These are phyloP conservation scores for Lecanicillium sp. DNA, from an alignment of 2,329 filamentous ascomycete genomes.

Conservation along the genomic window DNA sequence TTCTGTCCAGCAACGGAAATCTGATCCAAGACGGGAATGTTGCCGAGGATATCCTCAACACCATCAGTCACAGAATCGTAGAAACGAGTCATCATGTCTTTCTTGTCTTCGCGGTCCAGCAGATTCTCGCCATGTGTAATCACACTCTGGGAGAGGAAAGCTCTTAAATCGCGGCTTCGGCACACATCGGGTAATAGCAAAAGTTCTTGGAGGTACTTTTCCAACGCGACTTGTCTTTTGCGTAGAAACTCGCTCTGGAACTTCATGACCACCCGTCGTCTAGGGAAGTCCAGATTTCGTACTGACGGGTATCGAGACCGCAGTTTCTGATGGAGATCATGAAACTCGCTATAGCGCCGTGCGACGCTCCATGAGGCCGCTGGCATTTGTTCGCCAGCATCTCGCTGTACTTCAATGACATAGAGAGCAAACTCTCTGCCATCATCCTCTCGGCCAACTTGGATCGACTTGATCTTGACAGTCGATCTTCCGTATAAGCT, in stretches of 20 bases:
- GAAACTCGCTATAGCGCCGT: constrained; percentile 94
- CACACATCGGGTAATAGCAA: constrained; percentile 88
- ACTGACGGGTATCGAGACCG: constrained; percentile 81
- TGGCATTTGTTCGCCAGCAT: constrained; percentile 91
- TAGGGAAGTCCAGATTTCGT: constrained; percentile 82
- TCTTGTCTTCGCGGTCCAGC: constrained; percentile 57
- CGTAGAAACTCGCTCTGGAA: constrained; percentile 92
- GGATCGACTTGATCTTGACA: constrained; percentile 84
- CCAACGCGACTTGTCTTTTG: constrained; percentile 75
- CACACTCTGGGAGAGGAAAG: constrained; percentile 86
- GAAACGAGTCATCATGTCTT: constrained; percentile 85
- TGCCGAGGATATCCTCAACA: constrained; percentile 95
- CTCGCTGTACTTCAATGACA: constrained; percentile 81
- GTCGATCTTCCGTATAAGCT: constrained; percentile 88
- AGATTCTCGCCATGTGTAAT: constrained; percentile 55
- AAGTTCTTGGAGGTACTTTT: constrained; percentile 76
- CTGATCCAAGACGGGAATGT: constrained; percentile 91
- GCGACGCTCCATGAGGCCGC: constrained; percentile 91
- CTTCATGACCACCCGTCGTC: constrained; percentile 90
- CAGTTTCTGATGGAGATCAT: constrained; percentile 85
- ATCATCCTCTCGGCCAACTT: constrained; percentile 86
- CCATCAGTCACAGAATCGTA: constrained; percentile 97
- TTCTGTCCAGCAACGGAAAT: constrained; percentile 89
- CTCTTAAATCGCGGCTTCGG: constrained; percentile 81
- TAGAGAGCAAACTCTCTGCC: constrained; percentile 92